Conservation (phyloP, 768 basidiomycete genomes). For the Lentinula sp. region DNA sequence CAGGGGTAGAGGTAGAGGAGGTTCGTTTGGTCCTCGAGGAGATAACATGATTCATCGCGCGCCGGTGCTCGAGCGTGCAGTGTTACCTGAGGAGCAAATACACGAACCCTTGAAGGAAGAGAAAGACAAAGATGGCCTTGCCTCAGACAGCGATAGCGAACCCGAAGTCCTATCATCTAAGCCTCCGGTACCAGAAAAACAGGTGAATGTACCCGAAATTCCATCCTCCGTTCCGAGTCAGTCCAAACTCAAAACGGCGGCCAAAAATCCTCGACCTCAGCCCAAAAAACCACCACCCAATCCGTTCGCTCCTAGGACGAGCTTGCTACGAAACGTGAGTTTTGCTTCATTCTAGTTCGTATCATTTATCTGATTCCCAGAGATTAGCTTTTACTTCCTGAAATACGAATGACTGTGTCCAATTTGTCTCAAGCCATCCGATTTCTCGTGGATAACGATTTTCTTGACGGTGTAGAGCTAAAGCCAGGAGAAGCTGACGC, state of each 20-base stretch:
- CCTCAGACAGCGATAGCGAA: constrained; percentile 29
- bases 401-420: constrained; percentile 83
- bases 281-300: constrained; percentile 51
- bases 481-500: constrained; percentile 70
- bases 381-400: constrained; percentile 68
- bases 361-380: constrained; percentile 3
- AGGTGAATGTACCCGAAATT: not conserved
- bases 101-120: not conserved
- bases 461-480: constrained; percentile 74
- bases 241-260: constrained; percentile 11
- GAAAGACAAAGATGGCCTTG: constrained; percentile 6
- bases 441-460: constrained; percentile 88
- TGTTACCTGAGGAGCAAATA: not conserved
- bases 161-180: constrained; percentile 42
- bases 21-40: not conserved
- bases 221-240: not conserved
- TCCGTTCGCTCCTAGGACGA: constrained; percentile 62
- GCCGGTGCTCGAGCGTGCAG: not conserved
- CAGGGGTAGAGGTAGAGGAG: constrained; percentile 4
- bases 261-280: constrained; percentile 19
- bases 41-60: not conserved
- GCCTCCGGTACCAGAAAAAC: not conserved
- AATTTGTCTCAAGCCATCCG: constrained; percentile 90
- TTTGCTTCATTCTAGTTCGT: not conserved
- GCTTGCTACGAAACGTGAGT: constrained; percentile 75